These are phyloP conservation scores for Agrocybe pediades DNA, from an alignment of 768 basidiomycete genomes.

Conservation along the genomic window DNA sequence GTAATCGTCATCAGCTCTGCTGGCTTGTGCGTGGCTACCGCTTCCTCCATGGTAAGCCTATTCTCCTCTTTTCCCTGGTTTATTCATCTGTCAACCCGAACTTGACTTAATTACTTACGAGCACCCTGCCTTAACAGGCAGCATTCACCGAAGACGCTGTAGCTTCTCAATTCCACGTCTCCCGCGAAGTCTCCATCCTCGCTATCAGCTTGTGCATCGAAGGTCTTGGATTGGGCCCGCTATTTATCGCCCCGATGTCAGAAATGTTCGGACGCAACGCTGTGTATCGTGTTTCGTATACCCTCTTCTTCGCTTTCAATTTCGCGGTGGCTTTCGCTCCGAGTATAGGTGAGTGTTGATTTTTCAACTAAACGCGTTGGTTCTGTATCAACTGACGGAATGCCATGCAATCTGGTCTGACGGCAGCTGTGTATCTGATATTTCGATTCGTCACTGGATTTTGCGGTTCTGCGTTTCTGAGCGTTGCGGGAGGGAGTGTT, in stretches of 20 bases:
- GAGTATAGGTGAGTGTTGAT: constrained; percentile 49
- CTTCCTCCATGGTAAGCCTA: neutral
- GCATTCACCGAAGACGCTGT: constrained; percentile 65
- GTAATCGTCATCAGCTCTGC: neutral
- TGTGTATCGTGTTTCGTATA: constrained; percentile 64
- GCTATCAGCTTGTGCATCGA: constrained; percentile 61
- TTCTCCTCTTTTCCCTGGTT: neutral
- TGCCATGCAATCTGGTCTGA: too few relatives aligned
- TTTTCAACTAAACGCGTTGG: neutral
- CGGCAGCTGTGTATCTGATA: constrained; percentile 57
- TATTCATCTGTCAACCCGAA: neutral
- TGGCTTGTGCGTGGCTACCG: neutral
- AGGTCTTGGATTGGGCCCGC: constrained; percentile 55
- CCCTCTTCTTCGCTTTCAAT: constrained; percentile 60
- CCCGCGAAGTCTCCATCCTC: constrained; percentile 48
- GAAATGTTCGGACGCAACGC: constrained; percentile 67
- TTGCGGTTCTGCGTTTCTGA: constrained; percentile 56
- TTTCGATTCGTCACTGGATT: constrained; percentile 57
- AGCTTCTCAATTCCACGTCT: constrained; percentile 47
- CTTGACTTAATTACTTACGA: neutral
- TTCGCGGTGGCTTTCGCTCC: constrained; percentile 78
- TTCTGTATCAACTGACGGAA: neutral
- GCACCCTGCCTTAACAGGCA: constrained; percentile 37
- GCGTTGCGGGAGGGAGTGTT: constrained; percentile 57
- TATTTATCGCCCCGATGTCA: constrained; percentile 54